Conservation (phyloP, 352 stramenopile species). For the Hyaloperonospora arabidopsidis region DNA sequence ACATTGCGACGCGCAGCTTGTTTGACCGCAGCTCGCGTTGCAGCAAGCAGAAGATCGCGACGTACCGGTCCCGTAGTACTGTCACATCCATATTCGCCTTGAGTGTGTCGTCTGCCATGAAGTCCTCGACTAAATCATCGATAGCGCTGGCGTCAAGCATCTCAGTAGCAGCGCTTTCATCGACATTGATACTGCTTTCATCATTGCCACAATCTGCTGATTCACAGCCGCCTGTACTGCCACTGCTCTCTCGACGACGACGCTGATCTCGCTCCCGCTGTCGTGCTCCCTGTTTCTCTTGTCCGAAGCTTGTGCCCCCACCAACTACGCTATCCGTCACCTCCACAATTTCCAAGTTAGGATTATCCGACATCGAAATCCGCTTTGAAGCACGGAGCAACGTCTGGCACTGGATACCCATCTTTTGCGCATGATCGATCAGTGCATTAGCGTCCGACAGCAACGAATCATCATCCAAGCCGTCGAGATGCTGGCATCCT, state of each 20-base stretch:
- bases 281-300: slow-evolving; percentile 18
- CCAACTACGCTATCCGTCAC: slow-evolving; percentile 25
- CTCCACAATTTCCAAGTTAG: slow-evolving; percentile 64
- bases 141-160: slow-evolving; percentile 31
- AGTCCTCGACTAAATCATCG: slow-evolving; percentile 48
- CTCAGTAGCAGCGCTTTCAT: slow-evolving; percentile 15
- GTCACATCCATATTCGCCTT: slow-evolving; percentile 24
- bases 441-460: slow-evolving; percentile 60
- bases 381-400: slow-evolving; percentile 40
- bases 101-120: slow-evolving; percentile 21
- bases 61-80: slow-evolving; percentile 45
- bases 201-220: slow-evolving; percentile 11
- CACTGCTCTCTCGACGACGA: slow-evolving; percentile 18
- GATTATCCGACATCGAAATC: slow-evolving; percentile 62
- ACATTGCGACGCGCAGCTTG: slow-evolving; percentile 42
- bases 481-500: slow-evolving; percentile 22
- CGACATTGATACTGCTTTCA: slow-evolving; percentile 19
- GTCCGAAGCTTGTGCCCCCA: slow-evolving; percentile 6
- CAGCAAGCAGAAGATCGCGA: slow-evolving; percentile 57
- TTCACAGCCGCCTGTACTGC: slow-evolving; percentile 14
- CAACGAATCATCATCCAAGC: slow-evolving; percentile 44
- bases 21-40: slow-evolving; percentile 51
- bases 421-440: slow-evolving; percentile 65
- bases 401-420: slow-evolving; percentile 58
- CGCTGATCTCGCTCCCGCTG: slow-evolving; percentile 21